Percentiles rank a stretch among this genome's conserved stretches.
Conservation (phyloP, 2,329 filamentous ascomycete genomes). For the Colletotrichum sp. region DNA sequence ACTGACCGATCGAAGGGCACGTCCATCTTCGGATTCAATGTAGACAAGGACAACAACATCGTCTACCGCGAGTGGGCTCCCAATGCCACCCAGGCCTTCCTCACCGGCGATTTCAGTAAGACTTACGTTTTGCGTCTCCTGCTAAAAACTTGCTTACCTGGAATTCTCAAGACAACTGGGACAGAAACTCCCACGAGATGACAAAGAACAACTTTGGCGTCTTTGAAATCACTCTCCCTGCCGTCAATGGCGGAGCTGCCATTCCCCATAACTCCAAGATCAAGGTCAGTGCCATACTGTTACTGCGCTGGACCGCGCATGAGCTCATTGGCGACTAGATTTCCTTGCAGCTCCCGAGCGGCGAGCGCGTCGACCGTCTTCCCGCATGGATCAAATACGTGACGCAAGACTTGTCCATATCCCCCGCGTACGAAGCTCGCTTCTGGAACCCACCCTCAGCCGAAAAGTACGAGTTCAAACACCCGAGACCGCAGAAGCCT, state of each 20-base stretch:
- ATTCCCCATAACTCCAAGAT: constrained; percentile 95
- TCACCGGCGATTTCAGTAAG: constrained; percentile 95
- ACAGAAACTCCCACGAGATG: constrained; percentile 84
- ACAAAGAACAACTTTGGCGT: constrained; percentile 84
- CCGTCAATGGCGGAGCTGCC: constrained; percentile 73
- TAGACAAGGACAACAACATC: constrained; percentile 82
- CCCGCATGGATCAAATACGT: constrained; percentile 98
- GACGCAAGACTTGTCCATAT: constrained; percentile 89
- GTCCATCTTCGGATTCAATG: constrained; percentile 86
- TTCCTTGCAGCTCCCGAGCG: constrained; percentile 78
- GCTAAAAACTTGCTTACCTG: neutral
- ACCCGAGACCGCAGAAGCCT: constrained; percentile 82
- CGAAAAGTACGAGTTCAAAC: constrained; percentile 84
- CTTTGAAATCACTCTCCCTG: constrained; percentile 81
- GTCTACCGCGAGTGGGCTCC: constrained; percentile 96
- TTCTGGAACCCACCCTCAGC: constrained; percentile 92
- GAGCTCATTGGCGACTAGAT: constrained; percentile 60
- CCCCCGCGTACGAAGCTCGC: constrained; percentile 89
- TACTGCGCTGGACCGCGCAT: neutral
- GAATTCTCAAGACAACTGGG: constrained; percentile 75
- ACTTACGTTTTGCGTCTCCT: neutral
- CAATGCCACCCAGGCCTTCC: constrained; percentile 81
- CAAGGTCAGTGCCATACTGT: constrained; percentile 67
- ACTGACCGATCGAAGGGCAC: constrained; percentile 64
- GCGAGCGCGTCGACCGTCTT: constrained; percentile 84